Evolutionary conservation across 768 basidiomycete genomes (phyloP), one percentile per base, ranked within the genome.

Genomic region (Amanita rimosa): DNA sequence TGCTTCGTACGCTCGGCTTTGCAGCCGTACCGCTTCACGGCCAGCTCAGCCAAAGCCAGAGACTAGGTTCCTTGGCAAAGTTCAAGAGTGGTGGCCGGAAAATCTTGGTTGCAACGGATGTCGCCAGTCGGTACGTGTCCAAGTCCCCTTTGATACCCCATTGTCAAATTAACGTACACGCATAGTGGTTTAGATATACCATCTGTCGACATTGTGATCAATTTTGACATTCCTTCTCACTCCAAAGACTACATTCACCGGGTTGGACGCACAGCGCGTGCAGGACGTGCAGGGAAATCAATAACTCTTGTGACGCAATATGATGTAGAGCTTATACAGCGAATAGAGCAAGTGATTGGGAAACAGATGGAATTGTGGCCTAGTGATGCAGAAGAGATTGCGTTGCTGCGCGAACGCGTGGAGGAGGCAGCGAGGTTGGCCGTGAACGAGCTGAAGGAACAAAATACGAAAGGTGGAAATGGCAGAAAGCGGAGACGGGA

Each of bases 181-280:
- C 38, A 44, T 56, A 88, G 92, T 56, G 95, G 95, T 59, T 72
- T 99, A 38, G 95, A 99, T 65, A 93, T 99, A 51, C 93, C 94
- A 9, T 79, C 85, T 22, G 96, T 99, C 34, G 96, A 99, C 60
- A 71, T 94, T 31, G 94, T 99, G 50, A 89, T 99, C 66, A 99
- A 99, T 67, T 99, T 90, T 63, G 94, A 96, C 64, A 85, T 97
- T 54, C 96, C 96, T 1, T 90, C 90, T 1, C 90, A 98, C 62
- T 97, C 94, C 13, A 98, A 99, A 70, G 96, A 98, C 64, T 99
- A 99, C 66, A 96, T 99, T 44, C 96, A 99, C 62, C 82, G 96
- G 38, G 96, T 99, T 8, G 96, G 96, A 34, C 81, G 96, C 49
- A 99, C 96, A 27, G 96, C 96, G 5, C 85, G 96, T 60, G 96